Evolutionary conservation across 176 grass and related monocot genomes (phyloP).

Genomic region (Triticum dicoccoides): DNA sequence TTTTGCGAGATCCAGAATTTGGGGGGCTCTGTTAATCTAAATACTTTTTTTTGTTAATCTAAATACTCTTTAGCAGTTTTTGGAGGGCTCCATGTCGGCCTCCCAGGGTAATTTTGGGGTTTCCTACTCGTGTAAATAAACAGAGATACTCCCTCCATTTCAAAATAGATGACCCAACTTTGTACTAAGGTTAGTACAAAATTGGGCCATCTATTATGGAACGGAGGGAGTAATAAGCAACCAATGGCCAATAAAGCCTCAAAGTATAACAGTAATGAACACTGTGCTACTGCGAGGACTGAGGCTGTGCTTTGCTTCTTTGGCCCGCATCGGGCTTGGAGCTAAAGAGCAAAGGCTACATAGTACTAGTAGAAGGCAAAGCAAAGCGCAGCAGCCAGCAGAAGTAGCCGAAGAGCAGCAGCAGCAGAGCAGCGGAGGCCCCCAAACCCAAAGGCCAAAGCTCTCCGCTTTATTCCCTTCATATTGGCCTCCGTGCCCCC

Average conservation of each 20-base stretch:
- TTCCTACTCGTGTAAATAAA: too few relatives aligned
- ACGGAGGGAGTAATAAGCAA: not conserved
- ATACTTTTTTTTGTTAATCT: too few relatives aligned
- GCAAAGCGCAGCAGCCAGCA: not conserved
- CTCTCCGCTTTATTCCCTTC: conserved; percentile 68
- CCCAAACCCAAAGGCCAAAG: conserved; percentile 22
- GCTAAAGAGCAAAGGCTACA: conserved; percentile 50
- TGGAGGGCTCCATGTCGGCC: too few relatives aligned
- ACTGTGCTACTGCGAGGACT: too few relatives aligned
- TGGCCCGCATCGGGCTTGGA: conserved; percentile 45
- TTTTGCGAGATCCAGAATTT: too few relatives aligned
- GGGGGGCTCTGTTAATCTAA: too few relatives aligned
- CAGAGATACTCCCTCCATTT: too few relatives aligned
- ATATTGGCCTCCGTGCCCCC: conserved; percentile 27
- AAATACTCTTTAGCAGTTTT: too few relatives aligned
- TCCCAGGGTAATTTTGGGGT: too few relatives aligned
- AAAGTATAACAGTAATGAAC: not conserved
- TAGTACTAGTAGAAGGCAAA: not conserved
- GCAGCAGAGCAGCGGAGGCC: not conserved
- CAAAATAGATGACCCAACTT: too few relatives aligned
- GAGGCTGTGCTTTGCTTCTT: not conserved
- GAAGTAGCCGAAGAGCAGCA: not conserved
- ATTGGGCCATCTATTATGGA: too few relatives aligned
- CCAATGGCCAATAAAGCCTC: not conserved
- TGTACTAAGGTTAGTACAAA: too few relatives aligned